Conservation (phyloP, 805 yeast species). For the Cyberlindnera maclurae region DNA sequence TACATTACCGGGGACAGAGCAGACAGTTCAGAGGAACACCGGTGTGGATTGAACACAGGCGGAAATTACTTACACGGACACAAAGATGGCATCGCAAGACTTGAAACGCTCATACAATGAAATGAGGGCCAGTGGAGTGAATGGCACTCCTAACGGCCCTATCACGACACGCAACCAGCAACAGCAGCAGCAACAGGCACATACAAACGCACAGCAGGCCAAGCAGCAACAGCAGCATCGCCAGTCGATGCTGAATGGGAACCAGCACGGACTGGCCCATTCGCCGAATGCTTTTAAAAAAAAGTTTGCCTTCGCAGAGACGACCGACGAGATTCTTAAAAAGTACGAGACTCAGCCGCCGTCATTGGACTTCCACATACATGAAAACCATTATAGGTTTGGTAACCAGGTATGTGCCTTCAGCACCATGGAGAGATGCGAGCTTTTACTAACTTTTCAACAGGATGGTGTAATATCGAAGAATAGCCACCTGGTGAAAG, state of each 20-base stretch:
- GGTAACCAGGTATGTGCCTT: conserved; percentile 51
- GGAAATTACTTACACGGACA: not conserved
- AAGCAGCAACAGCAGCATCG: conserved; percentile 22
- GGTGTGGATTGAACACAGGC: not conserved
- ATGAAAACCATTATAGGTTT: conserved; percentile 85
- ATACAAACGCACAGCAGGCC: conserved; percentile 16
- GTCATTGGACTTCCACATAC: conserved; percentile 82
- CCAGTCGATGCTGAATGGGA: conserved; percentile 26
- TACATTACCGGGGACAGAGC: no score
- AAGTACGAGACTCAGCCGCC: conserved; percentile 76
- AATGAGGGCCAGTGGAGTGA: conserved; percentile 2
- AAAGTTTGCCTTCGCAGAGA: conserved; percentile 55
- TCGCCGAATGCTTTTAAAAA: conserved; percentile 27
- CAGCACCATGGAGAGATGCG: not conserved
- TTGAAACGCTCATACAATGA: not conserved
- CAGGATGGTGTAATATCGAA: conserved; percentile 77
- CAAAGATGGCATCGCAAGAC: conserved; percentile 1
- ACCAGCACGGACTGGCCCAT: conserved; percentile 19
- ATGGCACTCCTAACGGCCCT: conserved; percentile 7
- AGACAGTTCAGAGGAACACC: no score
- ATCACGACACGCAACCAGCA: conserved; percentile 15
- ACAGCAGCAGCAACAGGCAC: conserved; percentile 20
- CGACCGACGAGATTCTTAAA: conserved; percentile 62
- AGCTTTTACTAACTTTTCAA: not conserved
- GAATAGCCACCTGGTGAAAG: conserved; percentile 67